Base-by-base conservation (phyloP, 2,329 filamentous ascomycete genomes). In the Fusarium temperatum region DNA sequence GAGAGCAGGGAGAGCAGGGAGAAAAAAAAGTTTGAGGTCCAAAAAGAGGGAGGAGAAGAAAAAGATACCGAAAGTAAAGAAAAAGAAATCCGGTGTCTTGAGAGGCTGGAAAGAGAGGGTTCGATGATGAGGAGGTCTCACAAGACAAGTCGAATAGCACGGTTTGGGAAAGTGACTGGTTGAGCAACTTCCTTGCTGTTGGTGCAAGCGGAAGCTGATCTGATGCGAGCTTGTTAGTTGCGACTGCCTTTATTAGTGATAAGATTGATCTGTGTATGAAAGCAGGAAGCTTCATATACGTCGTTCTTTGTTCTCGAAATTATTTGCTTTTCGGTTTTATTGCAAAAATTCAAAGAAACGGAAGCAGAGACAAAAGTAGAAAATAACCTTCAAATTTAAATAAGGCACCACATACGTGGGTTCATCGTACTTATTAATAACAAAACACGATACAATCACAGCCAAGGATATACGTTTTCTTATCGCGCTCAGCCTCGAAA, bases 401-500 rank as follows among this genome's bases (percentile, higher is more conserved):
- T 39, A 17, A 35, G 45, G 28, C 36, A 45, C 39, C 15, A 41
- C 15, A 48, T 38, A 57, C 44, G 53, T 58, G 53, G 35, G 54
- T 35, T 35, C n/a, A 32, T 54, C 66, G 54, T 70, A 55, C 67
- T 66, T 70, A 70, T 70, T 59, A 58, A 66, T 59, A 48, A 55
- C 58, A 64, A 69, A 45, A 41, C 36, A 28, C 35, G 28, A 56
- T 30, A 24, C 53, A 44, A 20, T 42, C 47, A 35, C 24, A 65
- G 26, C 28, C 59, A 66, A 64, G 67, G 66, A 70, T 70, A 36
- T 35, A 70, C 45, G 59, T 70, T 50, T 68, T 68, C 53, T 47
- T 35, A 39, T 66, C 39, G 22, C 64, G 67, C 67, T 70, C 66
- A 70, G 67, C 67, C 67, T 70, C 53, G 30, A 69, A 44, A 64